These are phyloP conservation scores for Punctularia strigosozonata DNA, from an alignment of 768 basidiomycete species.

Conservation along the genomic window DNA sequence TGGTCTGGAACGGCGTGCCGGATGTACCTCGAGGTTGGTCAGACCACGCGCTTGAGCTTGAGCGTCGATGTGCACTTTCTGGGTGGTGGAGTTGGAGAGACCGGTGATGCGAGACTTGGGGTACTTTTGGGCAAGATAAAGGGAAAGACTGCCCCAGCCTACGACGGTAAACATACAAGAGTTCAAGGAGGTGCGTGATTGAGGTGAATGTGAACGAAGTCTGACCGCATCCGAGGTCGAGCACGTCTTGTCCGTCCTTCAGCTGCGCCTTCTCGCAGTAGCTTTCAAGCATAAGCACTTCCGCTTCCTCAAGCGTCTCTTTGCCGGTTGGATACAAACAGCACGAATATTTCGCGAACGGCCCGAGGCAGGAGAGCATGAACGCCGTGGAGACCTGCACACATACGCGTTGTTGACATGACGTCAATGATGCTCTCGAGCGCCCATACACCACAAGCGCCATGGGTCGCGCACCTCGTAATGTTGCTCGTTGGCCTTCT, in stretches of 20 bases:
- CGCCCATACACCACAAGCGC: neutral
- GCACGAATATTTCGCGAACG: constrained; percentile 54
- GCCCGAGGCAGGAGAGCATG: constrained; percentile 54
- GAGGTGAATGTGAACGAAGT: constrained; percentile 1
- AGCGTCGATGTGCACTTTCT: constrained; percentile 51
- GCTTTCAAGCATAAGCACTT: constrained; percentile 51
- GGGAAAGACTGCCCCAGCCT: constrained; percentile 65
- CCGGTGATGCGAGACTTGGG: constrained; percentile 50
- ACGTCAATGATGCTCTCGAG: neutral
- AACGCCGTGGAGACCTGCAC: constrained; percentile 45
- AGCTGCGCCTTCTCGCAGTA: constrained; percentile 58
- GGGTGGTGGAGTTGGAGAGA: constrained; percentile 57
- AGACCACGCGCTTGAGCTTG: constrained; percentile 36
- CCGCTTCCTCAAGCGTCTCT: constrained; percentile 52
- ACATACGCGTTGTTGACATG: too few species aligned
- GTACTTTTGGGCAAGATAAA: constrained; percentile 62
- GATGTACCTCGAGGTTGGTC: constrained; percentile 42
- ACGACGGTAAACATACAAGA: neutral
- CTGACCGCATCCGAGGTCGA: constrained; percentile 60
- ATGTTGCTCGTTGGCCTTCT: constrained; percentile 67
- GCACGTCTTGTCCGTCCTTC: constrained; percentile 44
- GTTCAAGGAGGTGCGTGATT: neutral
- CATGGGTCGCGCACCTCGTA: constrained; percentile 40
- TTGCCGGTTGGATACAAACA: constrained; percentile 51
- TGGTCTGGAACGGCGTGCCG: neutral